Evolutionary conservation across 2,329 filamentous ascomycete genomes (phyloP), one percentile per base, ranked within the genome.

Genomic region (Parascedosporium putredinis): DNA sequence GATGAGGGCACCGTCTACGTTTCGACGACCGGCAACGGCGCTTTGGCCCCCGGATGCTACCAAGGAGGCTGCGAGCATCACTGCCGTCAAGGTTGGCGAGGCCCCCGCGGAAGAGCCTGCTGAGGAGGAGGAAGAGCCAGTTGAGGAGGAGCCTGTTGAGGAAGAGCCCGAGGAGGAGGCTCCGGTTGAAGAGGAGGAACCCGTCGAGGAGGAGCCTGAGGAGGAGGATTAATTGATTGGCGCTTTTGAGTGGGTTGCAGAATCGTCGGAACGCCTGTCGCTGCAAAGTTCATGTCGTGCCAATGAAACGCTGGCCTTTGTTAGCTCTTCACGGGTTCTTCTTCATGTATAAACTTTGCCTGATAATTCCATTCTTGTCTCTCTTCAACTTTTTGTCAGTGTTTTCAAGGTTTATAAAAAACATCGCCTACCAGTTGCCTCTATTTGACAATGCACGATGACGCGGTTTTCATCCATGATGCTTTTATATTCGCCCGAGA

Each of bases 1-100:
- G 49, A 38, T 8, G 23, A 50, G 42, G 34, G 24, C 12, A 50
- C 49, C 31, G 16, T 50, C 10, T 50, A 50, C 16, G 49, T 50
- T 22, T 46, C 49, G 23, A 50, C 43, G 5, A 50, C 33, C 20
- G 49, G 49, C 22, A 50, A 50, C 25, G 47, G 42, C 31, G 12
- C 47, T 47, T 42, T 20, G 29, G 20, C 25, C 16, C 8, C 48
- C 38, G 20, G 48, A 38, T 29, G 46, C 14, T 24, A 7, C 22
- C 18, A 40, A 23, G 18, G 31, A 22, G 33, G 27, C 46, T n/a
- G 46, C 46, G 6, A 38, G 33, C 16, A 48, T 48, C 29, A 33
- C 29, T 20, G 46, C 46, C 12, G 46, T 48, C 18, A 48, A 40
- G 18, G 12, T 38, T 25, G 27, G 44, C 33, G 31, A 33, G 31